These are phyloP conservation scores for Pulveroboletus sp. DNA, from an alignment of 768 basidiomycete genomes.

Conservation along the genomic window DNA sequence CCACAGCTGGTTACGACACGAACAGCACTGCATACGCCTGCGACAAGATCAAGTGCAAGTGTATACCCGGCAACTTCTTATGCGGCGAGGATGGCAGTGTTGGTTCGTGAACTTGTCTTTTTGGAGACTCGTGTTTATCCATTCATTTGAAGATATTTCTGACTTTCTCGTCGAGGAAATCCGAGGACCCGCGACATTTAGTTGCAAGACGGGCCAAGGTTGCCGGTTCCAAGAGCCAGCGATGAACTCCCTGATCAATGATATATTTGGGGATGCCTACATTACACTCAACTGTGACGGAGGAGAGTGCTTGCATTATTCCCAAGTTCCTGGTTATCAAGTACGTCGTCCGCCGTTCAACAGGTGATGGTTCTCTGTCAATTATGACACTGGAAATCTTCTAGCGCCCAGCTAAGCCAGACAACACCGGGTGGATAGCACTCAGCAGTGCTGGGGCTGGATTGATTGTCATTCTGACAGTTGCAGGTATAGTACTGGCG, in stretches of 20 bases:
- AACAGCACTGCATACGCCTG: constrained; percentile 81
- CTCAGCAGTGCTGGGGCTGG: constrained; percentile 79
- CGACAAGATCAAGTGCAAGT: constrained; percentile 81
- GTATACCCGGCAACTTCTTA: constrained; percentile 90
- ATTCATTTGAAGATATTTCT: constrained; percentile 58
- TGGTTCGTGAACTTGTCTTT: constrained; percentile 49
- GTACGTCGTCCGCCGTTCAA: constrained; percentile 33
- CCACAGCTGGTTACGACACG: constrained; percentile 49
- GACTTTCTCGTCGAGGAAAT: constrained; percentile 91
- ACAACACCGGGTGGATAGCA: constrained; percentile 78
- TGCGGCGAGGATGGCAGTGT: constrained; percentile 95
- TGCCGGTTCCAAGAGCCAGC: constrained; percentile 94
- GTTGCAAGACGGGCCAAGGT: constrained; percentile 63
- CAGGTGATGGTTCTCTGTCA: neutral
- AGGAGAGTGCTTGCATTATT: constrained; percentile 92
- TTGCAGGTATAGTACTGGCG: constrained; percentile 43
- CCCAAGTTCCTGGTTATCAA: constrained; percentile 90
- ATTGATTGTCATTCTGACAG: constrained; percentile 65
- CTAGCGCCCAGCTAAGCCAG: constrained; percentile 75
- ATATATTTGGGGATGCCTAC: constrained; percentile 87
- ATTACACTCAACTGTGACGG: constrained; percentile 85
- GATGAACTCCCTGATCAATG: constrained; percentile 93
- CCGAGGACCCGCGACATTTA: constrained; percentile 85
- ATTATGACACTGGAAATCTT: neutral
- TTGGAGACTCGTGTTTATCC: neutral